Evolutionary conservation across 441 rosid species (phyloP).

Genomic region (Corymbia citriodora): DNA sequence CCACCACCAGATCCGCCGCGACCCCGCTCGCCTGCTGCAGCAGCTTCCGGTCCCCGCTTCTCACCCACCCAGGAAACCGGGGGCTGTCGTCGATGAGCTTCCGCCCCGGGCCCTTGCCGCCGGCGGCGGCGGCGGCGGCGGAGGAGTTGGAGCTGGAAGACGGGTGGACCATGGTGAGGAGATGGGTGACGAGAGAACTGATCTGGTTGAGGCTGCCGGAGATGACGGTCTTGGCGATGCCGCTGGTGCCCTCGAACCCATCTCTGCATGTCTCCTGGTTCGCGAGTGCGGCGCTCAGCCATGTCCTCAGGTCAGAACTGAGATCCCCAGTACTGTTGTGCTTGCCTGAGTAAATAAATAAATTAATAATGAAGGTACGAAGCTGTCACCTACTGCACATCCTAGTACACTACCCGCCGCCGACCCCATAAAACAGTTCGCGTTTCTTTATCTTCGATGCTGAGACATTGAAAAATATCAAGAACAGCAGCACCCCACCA

Average conservation of each 20-base stretch:
- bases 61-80: conserved; percentile 60
- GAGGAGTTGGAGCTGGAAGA: conserved; percentile 14
- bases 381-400: not conserved
- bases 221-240: conserved; percentile 35
- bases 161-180: conserved; percentile 44
- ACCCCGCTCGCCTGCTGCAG: conserved; percentile 33
- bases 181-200: conserved; percentile 40
- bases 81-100: not conserved
- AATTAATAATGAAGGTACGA: not conserved
- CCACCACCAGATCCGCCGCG: conserved; percentile 50
- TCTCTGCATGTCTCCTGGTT: conserved; percentile 76
- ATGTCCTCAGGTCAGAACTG: conserved; percentile 59
- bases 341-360: conserved; percentile 33
- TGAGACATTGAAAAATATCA: not conserved
- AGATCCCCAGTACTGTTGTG: conserved; percentile 70
- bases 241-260: conserved; percentile 64
- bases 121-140: not conserved
- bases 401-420: not conserved
- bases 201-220: conserved; percentile 54
- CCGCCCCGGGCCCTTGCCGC: conserved; percentile 8
- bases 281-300: conserved; percentile 80
- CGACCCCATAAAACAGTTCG: not conserved
- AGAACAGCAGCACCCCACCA: not conserved
- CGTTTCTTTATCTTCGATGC: not conserved
- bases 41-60: conserved; percentile 42